Evolutionary conservation across 192 early-diverging fungal species (phyloP).

Genomic region (Obelidium mucronatum): DNA sequence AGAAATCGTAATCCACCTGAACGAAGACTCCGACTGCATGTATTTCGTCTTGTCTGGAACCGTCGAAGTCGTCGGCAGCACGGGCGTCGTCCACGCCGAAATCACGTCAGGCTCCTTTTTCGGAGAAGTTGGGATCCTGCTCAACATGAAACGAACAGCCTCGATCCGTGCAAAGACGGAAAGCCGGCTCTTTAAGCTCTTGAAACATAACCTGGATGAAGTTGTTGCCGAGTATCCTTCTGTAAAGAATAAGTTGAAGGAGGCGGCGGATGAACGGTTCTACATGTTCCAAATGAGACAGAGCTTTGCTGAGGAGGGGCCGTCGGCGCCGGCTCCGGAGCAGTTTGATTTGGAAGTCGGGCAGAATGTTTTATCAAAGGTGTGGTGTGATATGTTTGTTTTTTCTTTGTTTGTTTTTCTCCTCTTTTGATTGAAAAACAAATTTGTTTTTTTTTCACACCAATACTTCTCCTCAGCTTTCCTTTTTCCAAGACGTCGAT

Average conservation of each 20-base stretch:
- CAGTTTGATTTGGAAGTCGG: constrained; percentile 54
- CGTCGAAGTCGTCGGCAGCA: constrained; percentile 46
- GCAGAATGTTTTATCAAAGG: constrained; percentile 50
- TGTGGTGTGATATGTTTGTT: constrained; percentile 39
- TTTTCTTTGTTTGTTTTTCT: too few relatives aligned
- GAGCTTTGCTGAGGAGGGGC: background rate
- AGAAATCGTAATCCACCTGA: constrained; percentile 39
- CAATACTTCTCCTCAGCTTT: constrained; percentile 41
- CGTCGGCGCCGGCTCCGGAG: constrained; percentile 22
- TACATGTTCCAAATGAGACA: constrained; percentile 38
- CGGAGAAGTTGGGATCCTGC: constrained; percentile 59
- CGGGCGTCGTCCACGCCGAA: constrained; percentile 53
- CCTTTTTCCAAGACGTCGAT: constrained; percentile 48
- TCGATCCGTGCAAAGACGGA: constrained; percentile 52
- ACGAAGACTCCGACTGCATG: constrained; percentile 51
- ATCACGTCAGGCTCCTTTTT: constrained; percentile 52
- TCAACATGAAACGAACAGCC: constrained; percentile 56
- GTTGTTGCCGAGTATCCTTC: constrained; percentile 46
- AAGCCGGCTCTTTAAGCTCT: constrained; percentile 52
- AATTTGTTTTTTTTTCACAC: too few relatives aligned
- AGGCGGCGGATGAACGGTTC: constrained; percentile 51
- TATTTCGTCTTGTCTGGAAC: constrained; percentile 53
- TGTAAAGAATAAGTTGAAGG: constrained; percentile 47
- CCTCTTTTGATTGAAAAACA: too few relatives aligned
- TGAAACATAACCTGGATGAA: constrained; percentile 39